phyloP scores from a whole-genome alignment of 345 rosid species.

The Salix suchowensis region DNA sequence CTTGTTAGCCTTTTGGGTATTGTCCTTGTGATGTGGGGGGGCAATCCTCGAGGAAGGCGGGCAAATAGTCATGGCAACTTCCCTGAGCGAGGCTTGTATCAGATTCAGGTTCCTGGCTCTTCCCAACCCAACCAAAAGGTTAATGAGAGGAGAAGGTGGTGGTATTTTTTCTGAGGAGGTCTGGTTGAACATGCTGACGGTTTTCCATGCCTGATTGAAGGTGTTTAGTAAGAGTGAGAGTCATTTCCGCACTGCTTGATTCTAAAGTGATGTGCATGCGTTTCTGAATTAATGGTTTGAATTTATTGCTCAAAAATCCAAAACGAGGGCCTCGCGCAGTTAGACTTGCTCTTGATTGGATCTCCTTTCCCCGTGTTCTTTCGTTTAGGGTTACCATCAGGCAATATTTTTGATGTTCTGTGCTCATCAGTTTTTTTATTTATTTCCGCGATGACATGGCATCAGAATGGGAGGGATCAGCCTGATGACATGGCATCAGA shows the following conservation, averaged over 20 bases:
- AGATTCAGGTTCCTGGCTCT: constrained; percentile 13
- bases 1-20: constrained; percentile 71
- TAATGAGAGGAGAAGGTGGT: constrained; percentile 71
- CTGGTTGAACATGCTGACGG: neutral
- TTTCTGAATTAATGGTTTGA: neutral
- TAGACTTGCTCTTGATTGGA: neutral
- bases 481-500: neutral
- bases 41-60: constrained; percentile 51
- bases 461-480: neutral
- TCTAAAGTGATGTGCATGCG: neutral
- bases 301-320: neutral
- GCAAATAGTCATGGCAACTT: constrained; percentile 19
- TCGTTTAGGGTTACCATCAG: neutral
- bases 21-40: constrained; percentile 63
- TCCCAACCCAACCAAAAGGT: constrained; percentile 39
- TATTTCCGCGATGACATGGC: neutral
- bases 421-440: neutral
- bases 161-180: constrained; percentile 49
- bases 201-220: neutral
- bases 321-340: neutral
- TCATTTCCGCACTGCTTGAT: neutral
- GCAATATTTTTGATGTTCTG: no score
- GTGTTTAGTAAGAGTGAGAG: neutral
- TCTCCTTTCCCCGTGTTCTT: neutral
- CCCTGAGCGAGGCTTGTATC: constrained; percentile 17